Evolutionary conservation across 75 land plant species (phyloP), one percentile per base, ranked within the genome.

Genomic region (Cunninghamia lanceolata): DNA sequence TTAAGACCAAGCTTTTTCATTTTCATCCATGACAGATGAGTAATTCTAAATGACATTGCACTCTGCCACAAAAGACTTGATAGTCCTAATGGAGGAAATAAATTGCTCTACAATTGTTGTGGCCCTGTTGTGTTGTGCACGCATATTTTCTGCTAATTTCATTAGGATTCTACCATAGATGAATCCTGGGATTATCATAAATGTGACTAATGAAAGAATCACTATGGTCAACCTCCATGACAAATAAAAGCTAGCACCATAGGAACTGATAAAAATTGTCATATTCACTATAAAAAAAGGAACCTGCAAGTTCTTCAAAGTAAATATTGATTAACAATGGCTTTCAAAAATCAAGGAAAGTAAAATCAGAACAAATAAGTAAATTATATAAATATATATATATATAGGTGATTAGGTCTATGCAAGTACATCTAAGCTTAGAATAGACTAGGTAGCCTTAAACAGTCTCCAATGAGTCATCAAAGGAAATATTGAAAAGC

Each of bases 31-130:
- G 25, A 70, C 43, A 39, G 59, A 14, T 30, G 91, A 88, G 50
- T 73, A 90, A 8, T 59, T 63, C 14, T 84, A 28, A 7, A 86
- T 38, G 3, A 66, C 66, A 52, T 52, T 78, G 10, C 38, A 3
- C 82, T 90, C 91, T 47, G 87, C 89, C 9, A 86, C 87, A 46
- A 90, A 88, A 25, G 91, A 89, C 70, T 90, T 88, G 47, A 90
- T 88, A 4, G 91, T 88, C n/a, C 90, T 84, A n/a, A 90, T 75
- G 17, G 86, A 86, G 13, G 91, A 85, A 39, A 90, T 75, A 3
- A 88, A 84, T 47, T 88, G 90, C 70, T 88, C 90, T 16, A 90
- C 91, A 36, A 90, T 66, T 16, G 15, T 70, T 6, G 85, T 87
- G 59, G 91, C 87, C 75, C 38, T 88, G n/a, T 11, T 85, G 54